phyloP scores from a whole-genome alignment of 768 basidiomycete species.

The Naganishia vishniacii region DNA sequence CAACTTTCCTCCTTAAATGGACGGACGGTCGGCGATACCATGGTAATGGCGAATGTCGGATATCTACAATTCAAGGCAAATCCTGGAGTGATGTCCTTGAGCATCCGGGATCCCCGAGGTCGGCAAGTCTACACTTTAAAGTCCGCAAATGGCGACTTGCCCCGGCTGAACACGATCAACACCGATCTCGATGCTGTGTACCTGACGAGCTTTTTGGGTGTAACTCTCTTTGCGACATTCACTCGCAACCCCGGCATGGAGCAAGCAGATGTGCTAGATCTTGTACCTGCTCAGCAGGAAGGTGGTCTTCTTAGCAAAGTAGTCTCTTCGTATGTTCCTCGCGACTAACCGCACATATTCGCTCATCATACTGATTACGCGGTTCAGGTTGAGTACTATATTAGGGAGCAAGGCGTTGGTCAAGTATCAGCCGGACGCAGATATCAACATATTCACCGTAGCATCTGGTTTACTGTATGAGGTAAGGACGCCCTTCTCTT shows the following conservation, averaged over 20 bases:
- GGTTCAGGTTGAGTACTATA: slow-evolving; percentile 2
- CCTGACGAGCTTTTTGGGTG: slow-evolving; percentile 81
- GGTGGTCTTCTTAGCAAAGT: slow-evolving; percentile 20
- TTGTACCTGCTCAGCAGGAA: neutral
- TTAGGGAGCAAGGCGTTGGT: slow-evolving; percentile 27
- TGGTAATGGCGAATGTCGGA: slow-evolving; percentile 87
- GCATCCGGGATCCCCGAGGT: slow-evolving; percentile 75
- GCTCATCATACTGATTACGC: neutral
- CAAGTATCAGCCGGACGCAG: slow-evolving; percentile 57
- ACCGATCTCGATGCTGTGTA: slow-evolving; percentile 55
- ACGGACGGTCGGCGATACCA: slow-evolving; percentile 68
- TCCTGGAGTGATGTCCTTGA: slow-evolving; percentile 78
- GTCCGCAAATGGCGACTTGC: slow-evolving; percentile 50
- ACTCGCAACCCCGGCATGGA: slow-evolving; percentile 70
- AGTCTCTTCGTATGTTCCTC: slow-evolving; percentile 18
- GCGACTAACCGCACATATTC: neutral
- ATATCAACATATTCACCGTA: slow-evolving; percentile 98
- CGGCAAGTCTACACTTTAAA: slow-evolving; percentile 73
- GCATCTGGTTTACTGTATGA: slow-evolving; percentile 95
- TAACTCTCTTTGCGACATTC: slow-evolving; percentile 80
- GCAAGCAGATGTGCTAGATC: slow-evolving; percentile 65
- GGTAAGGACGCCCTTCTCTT: slow-evolving; percentile 52
- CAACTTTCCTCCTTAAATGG: slow-evolving; percentile 58
- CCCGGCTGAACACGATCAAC: slow-evolving; percentile 43
- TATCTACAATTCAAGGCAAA: slow-evolving; percentile 92